phyloP scores from a whole-genome alignment of 441 rosid genomes.

The Sinapis alba region DNA sequence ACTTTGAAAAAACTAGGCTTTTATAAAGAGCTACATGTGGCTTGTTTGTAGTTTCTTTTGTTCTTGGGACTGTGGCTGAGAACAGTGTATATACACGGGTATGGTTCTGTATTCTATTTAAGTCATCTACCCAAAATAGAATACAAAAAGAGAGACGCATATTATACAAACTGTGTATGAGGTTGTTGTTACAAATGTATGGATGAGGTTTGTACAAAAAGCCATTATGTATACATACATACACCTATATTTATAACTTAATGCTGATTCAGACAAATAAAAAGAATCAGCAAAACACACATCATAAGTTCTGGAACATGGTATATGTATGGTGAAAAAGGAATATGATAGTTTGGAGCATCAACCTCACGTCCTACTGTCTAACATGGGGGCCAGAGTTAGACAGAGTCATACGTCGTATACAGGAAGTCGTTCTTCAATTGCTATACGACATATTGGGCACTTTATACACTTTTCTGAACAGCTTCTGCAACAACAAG shows the following conservation, averaged over 20 bases:
- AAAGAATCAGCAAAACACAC: background rate
- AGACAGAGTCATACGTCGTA: constrained; percentile 57
- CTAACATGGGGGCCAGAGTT: background rate
- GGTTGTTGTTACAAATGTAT: background rate
- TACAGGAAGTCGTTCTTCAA: constrained; percentile 82
- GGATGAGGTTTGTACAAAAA: constrained; percentile 1
- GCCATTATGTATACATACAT: constrained; percentile 15
- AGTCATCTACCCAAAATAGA: background rate
- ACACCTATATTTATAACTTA: constrained; percentile 14
- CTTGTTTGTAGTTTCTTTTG: background rate
- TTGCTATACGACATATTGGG: constrained; percentile 77
- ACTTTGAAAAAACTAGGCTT: background rate
- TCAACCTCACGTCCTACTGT: background rate
- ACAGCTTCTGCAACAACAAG: constrained; percentile 64
- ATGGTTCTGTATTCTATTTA: background rate
- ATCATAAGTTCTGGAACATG: background rate
- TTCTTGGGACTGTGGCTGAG: background rate
- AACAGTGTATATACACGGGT: background rate
- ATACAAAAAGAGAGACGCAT: constrained; percentile 1
- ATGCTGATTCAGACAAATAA: background rate
- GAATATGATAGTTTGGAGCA: background rate
- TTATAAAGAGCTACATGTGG: background rate
- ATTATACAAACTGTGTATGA: constrained; percentile 29
- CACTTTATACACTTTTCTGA: constrained; percentile 90
- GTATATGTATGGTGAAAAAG: background rate